These are phyloP conservation scores for Aspergillus luchuensis DNA, from an alignment of 2,329 filamentous ascomycete genomes.

Conservation along the genomic window DNA sequence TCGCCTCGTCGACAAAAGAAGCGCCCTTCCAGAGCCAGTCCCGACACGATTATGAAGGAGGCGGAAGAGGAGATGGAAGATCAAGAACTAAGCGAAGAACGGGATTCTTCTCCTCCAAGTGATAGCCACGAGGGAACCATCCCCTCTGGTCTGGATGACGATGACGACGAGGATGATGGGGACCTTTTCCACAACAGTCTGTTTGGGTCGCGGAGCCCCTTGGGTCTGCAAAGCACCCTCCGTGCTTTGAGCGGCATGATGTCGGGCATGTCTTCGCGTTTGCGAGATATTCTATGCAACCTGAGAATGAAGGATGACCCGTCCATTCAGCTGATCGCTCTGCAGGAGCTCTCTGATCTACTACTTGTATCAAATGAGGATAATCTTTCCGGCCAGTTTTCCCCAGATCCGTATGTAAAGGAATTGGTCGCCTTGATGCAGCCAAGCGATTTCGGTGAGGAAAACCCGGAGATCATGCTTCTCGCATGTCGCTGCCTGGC, in stretches of 20 bases:
- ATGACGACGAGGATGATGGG: conserved; percentile 61
- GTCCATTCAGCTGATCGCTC: conserved; percentile 83
- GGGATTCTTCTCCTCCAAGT: conserved; percentile 60
- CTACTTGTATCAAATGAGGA: conserved; percentile 95
- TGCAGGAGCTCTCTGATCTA: conserved; percentile 91
- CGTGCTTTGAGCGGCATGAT: conserved; percentile 90
- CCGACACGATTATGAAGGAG: conserved; percentile 72
- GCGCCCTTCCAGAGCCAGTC: conserved; percentile 55
- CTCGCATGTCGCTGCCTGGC: conserved; percentile 92
- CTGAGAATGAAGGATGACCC: conserved; percentile 82
- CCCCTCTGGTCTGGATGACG: conserved; percentile 55
- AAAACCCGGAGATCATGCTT: conserved; percentile 96
- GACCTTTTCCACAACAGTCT: conserved; percentile 62
- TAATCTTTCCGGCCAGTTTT: conserved; percentile 91
- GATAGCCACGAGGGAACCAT: conserved; percentile 67
- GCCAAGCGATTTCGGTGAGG: conserved; percentile 80
- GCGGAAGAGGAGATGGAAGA: conserved; percentile 58
- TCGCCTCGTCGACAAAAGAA: conserved; percentile 55
- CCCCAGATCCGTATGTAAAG: conserved; percentile 91
- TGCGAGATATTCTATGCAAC: conserved; percentile 75
- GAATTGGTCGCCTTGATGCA: conserved; percentile 92
- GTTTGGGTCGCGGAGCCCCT: conserved; percentile 66
- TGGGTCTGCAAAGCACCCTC: conserved; percentile 75
- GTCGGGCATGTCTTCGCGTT: conserved; percentile 75
- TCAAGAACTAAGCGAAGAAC: conserved; percentile 48